Evolutionary conservation across 192 early-diverging fungal species (phyloP).

Genomic region (Pilaira anomala): DNA sequence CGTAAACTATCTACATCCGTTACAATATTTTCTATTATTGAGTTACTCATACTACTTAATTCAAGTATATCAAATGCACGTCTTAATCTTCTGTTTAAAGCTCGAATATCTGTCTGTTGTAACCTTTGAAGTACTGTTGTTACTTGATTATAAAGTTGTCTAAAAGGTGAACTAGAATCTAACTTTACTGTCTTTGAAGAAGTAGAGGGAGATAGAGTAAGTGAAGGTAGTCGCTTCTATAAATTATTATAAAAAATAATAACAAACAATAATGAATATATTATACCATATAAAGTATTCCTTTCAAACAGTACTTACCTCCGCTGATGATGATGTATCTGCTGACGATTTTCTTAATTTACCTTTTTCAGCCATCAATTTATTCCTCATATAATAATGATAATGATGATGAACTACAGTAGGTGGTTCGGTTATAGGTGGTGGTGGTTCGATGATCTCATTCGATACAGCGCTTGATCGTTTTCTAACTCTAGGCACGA

Average conservation of each 20-base stretch:
- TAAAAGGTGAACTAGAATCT: constrained; percentile 2
- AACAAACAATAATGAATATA: background rate
- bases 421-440: constrained; percentile 4
- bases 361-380: constrained; percentile 9
- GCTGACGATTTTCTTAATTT: constrained; percentile 6
- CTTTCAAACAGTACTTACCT: background rate
- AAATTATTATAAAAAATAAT: background rate
- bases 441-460: constrained; percentile 7
- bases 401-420: constrained; percentile 36
- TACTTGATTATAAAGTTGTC: background rate
- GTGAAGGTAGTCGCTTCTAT: background rate
- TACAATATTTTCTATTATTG: constrained; percentile 56
- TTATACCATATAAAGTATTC: background rate
- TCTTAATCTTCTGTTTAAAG: constrained; percentile 47
- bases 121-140: constrained; percentile 21
- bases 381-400: constrained; percentile 29
- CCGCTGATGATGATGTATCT: background rate
- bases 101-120: constrained; percentile 47
- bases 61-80: constrained; percentile 58
- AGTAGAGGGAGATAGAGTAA: constrained; percentile 2
- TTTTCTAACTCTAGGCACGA: background rate
- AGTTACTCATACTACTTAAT: constrained; percentile 52
- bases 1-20: constrained; percentile 43
- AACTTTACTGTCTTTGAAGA: background rate
- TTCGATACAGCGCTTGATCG: background rate